These are phyloP conservation scores for Metschnikowia cerradonensis DNA, from an alignment of 805 yeast genomes.

Conservation along the genomic window DNA sequence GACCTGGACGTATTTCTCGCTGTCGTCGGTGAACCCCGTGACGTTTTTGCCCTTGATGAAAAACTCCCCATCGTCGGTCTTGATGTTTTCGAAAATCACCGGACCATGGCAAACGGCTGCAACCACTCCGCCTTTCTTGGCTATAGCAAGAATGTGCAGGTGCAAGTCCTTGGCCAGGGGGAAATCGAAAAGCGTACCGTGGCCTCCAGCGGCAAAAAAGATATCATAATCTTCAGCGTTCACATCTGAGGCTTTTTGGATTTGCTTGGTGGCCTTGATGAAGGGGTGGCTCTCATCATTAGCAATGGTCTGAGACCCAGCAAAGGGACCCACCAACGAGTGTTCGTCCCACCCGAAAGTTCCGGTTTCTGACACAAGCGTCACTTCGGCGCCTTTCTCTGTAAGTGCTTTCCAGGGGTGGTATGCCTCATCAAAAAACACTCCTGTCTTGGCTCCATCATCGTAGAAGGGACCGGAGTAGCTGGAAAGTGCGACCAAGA, in stretches of 20 bases:
- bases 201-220: conserved; percentile 65
- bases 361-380: conserved; percentile 58
- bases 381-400: conserved; percentile 50
- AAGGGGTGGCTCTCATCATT: conserved; percentile 35
- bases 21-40: conserved; percentile 62
- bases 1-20: conserved; percentile 36
- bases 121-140: conserved; percentile 50
- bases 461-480: conserved; percentile 45
- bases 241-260: conserved; percentile 48
- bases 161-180: conserved; percentile 49
- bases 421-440: conserved; percentile 53
- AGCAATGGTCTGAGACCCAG: conserved; percentile 39
- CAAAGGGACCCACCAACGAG: conserved; percentile 41
- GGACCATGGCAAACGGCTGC: conserved; percentile 71
- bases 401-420: conserved; percentile 34
- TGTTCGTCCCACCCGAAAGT: conserved; percentile 54
- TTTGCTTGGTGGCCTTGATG: conserved; percentile 33
- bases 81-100: conserved; percentile 47
- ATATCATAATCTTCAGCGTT: conserved; percentile 47
- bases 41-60: conserved; percentile 50
- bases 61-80: conserved; percentile 34
- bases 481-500: conserved; percentile 42
- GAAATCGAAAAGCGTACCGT: conserved; percentile 57
- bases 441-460: conserved; percentile 60
- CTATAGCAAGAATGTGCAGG: conserved; percentile 43